Percentiles rank a stretch among this genome's conserved stretches.
Conservation (phyloP, 495 filamentous ascomycete genomes). For the Aspergillus panamensis region DNA sequence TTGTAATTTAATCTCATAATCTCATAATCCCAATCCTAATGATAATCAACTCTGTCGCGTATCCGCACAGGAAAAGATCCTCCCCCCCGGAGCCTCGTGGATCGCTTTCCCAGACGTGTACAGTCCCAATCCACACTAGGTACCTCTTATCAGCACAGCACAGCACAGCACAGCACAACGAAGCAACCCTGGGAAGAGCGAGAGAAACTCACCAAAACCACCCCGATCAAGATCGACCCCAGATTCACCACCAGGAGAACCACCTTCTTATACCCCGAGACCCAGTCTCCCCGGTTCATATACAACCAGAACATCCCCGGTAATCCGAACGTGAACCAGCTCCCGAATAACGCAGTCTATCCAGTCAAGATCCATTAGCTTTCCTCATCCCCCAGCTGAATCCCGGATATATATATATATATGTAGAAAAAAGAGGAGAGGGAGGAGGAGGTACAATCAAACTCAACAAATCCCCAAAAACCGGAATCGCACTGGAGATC, state of each 20-base stretch:
- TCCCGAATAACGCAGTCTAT: conserved; percentile 12
- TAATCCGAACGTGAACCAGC: conserved; percentile 43
- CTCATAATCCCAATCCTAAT: no score
- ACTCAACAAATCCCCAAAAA: conserved; percentile 63
- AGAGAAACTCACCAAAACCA: conserved; percentile 29
- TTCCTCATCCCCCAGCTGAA: neutral
- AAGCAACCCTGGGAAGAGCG: neutral
- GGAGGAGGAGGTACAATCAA: conserved; percentile 32
- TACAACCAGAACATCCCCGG: conserved; percentile 44
- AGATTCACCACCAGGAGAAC: conserved; percentile 34
- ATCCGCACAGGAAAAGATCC: conserved; percentile 20
- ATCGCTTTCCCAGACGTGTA: conserved; percentile 16
- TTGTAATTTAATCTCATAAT: no score
- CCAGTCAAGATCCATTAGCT: neutral
- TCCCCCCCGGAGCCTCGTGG: conserved; percentile 7
- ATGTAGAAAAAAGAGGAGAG: neutral
- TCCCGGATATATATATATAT: conserved; percentile 3
- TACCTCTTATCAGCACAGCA: neutral
- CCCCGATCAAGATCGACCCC: conserved; percentile 31
- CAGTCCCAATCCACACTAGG: conserved; percentile 13
- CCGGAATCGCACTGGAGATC: conserved; percentile 69
- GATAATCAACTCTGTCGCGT: neutral
- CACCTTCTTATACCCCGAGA: conserved; percentile 32
- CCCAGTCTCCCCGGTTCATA: conserved; percentile 35
- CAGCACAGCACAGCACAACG: no score